phyloP scores from a whole-genome alignment of 2,329 filamentous ascomycete genomes.

The Aspergillus thermomutatus region DNA sequence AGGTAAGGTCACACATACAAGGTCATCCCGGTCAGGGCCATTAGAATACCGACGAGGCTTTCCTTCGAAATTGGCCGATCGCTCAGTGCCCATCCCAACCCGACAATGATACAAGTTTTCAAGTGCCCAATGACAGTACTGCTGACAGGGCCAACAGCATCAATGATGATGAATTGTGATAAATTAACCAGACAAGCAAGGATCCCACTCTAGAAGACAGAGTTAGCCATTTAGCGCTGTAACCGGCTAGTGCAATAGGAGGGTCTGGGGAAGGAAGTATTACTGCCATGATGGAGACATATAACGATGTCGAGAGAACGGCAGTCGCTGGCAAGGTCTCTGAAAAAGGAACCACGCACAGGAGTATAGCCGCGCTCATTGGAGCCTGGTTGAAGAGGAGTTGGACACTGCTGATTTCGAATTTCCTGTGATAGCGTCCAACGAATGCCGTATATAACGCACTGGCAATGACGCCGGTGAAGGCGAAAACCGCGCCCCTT shows the following conservation, averaged over 20 bases:
- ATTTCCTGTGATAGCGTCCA: slow-evolving; percentile 15
- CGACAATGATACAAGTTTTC: slow-evolving; percentile 65
- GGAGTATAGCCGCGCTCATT: slow-evolving; percentile 13
- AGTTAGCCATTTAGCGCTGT: too few relatives aligned
- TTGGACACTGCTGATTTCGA: slow-evolving; percentile 20
- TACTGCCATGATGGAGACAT: too few relatives aligned
- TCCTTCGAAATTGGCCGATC: slow-evolving; percentile 10
- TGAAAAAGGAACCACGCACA: slow-evolving; percentile 15
- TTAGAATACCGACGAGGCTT: slow-evolving; percentile 15
- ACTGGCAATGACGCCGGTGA: slow-evolving; percentile 17
- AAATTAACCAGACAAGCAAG: slow-evolving; percentile 20
- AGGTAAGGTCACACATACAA: slow-evolving; percentile 10
- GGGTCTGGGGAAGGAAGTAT: too few relatives aligned
- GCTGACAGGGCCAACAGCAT: slow-evolving; percentile 53
- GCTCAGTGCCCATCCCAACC: slow-evolving; percentile 52
- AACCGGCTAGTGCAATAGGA: too few relatives aligned
- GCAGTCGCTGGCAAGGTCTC: slow-evolving; percentile 11
- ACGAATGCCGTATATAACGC: slow-evolving; percentile 20
- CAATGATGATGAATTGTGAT: slow-evolving; percentile 23
- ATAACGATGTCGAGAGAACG: not conserved
- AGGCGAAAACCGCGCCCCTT: slow-evolving; percentile 15
- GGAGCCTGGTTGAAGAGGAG: slow-evolving; percentile 19
- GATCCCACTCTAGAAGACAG: slow-evolving; percentile 13
- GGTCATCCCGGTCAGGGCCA: slow-evolving; percentile 19
- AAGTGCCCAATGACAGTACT: slow-evolving; percentile 66